Conservation (phyloP, 2,329 filamentous ascomycete genomes). For the Ceratocystis diversiconidia region DNA sequence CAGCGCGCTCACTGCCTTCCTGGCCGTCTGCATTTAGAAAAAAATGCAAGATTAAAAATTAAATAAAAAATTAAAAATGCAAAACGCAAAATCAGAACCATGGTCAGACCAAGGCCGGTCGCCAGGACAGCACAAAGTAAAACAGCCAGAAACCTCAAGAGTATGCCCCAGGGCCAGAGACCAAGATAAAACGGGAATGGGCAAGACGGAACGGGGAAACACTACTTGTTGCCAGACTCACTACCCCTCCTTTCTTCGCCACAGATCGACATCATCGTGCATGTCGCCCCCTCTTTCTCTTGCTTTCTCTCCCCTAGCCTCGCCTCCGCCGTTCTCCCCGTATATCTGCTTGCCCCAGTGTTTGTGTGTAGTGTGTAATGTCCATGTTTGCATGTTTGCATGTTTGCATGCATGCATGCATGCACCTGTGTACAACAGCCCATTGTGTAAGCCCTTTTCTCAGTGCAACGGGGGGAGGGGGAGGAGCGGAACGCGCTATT, state of each 20-base stretch:
- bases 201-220: not conserved
- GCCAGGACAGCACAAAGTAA: no score
- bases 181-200: not conserved
- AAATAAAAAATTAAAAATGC: no score
- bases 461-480: not conserved
- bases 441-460: not conserved
- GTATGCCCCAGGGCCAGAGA: no score
- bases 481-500: conserved; percentile 2
- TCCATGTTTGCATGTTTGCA: not conserved
- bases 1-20: no score
- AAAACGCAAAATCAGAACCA: no score
- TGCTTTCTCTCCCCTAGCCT: not conserved
- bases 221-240: not conserved
- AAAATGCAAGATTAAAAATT: no score
- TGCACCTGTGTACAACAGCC: not conserved
- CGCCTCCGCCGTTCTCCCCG: not conserved
- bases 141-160: no score
- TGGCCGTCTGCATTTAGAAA: no score
- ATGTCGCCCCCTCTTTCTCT: not conserved
- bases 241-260: not conserved
- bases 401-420: not conserved
- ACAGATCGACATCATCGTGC: conserved; percentile 2
- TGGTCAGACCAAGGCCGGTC: no score
- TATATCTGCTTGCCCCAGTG: not conserved
- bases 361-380: not conserved